phyloP scores from a whole-genome alignment of 2,329 filamentous ascomycete species.

The Penicillium sp. region DNA sequence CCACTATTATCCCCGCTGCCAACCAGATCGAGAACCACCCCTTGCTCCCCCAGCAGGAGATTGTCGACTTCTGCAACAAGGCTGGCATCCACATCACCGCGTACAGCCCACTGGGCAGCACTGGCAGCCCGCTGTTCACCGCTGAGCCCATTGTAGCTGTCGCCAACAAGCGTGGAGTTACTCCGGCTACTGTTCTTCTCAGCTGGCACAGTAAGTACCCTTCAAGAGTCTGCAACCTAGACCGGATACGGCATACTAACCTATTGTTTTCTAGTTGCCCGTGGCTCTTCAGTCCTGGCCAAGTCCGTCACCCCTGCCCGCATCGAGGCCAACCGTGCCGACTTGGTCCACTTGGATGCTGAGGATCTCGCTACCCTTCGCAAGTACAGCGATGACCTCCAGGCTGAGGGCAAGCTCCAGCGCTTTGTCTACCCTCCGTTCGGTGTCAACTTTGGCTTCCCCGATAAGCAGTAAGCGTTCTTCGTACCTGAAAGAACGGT shows the following conservation, averaged over 20 bases:
- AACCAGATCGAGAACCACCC: conserved; percentile 84
- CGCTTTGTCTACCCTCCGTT: conserved; percentile 67
- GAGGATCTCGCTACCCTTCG: conserved; percentile 38
- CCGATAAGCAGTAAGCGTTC: conserved; percentile 53
- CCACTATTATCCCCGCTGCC: conserved; percentile 62
- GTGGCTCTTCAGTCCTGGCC: conserved; percentile 42
- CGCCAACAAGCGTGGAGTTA: conserved; percentile 40
- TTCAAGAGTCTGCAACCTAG: neutral
- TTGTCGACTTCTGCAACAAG: conserved; percentile 50
- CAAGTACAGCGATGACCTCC: conserved; percentile 35
- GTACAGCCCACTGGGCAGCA: conserved; percentile 47
- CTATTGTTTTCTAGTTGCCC: conserved; percentile 29
- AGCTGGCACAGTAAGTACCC: conserved; percentile 43
- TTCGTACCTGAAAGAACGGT: neutral
- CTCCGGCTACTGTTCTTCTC: conserved; percentile 40
- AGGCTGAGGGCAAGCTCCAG: conserved; percentile 32
- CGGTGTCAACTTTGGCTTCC: conserved; percentile 67
- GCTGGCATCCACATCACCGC: conserved; percentile 54
- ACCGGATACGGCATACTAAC: neutral
- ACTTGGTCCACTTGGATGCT: conserved; percentile 39
- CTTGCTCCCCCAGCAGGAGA: conserved; percentile 58
- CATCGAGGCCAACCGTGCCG: conserved; percentile 40
- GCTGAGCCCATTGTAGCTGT: conserved; percentile 43
- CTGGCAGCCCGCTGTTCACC: conserved; percentile 43
- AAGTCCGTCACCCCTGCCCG: conserved; percentile 42